Evolutionary conservation across 2,329 filamentous ascomycete genomes (phyloP).

Genomic region (Colletotrichum trifolii): DNA sequence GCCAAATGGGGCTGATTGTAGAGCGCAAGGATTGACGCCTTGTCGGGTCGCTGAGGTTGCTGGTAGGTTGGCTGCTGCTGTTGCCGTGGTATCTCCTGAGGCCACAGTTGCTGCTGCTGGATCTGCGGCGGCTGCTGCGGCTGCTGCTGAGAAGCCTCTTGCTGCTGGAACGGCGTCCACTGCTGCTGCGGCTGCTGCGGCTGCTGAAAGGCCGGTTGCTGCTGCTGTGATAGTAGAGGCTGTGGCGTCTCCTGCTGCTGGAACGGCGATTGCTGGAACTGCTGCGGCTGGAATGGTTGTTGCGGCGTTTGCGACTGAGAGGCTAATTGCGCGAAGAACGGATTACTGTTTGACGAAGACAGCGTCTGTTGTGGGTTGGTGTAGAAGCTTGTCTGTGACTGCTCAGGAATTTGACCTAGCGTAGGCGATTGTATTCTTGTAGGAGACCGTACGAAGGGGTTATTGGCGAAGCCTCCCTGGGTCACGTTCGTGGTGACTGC

Average conservation of each 20-base stretch:
- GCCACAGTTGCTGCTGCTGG: constrained; percentile 42
- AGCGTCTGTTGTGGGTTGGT: constrained; percentile 43
- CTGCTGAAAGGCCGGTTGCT: constrained; percentile 41
- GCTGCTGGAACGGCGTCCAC: constrained; percentile 42
- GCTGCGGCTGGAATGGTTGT: constrained; percentile 37
- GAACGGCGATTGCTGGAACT: constrained; percentile 37
- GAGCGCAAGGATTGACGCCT: constrained; percentile 79
- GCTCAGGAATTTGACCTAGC: constrained; percentile 64
- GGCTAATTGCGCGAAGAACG: constrained; percentile 44
- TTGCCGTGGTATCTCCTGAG: constrained; percentile 38
- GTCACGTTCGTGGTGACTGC: constrained; percentile 53
- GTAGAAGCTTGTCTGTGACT: constrained; percentile 58
- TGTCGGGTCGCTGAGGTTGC: constrained; percentile 67
- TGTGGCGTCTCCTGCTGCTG: constrained; percentile 32
- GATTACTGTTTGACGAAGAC: constrained; percentile 41
- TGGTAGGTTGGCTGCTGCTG: constrained; percentile 43
- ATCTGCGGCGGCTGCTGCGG: constrained; percentile 41
- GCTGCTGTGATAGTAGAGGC: constrained; percentile 18
- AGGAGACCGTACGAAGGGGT: constrained; percentile 62
- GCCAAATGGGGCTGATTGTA: constrained; percentile 72
- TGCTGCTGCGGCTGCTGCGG: constrained; percentile 40
- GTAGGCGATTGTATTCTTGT: constrained; percentile 61
- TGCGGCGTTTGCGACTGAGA: constrained; percentile 25
- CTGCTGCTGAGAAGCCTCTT: constrained; percentile 43
- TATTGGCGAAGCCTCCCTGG: constrained; percentile 51